Conservation (phyloP, 257 asterid species). For the Fraxinus americana region DNA sequence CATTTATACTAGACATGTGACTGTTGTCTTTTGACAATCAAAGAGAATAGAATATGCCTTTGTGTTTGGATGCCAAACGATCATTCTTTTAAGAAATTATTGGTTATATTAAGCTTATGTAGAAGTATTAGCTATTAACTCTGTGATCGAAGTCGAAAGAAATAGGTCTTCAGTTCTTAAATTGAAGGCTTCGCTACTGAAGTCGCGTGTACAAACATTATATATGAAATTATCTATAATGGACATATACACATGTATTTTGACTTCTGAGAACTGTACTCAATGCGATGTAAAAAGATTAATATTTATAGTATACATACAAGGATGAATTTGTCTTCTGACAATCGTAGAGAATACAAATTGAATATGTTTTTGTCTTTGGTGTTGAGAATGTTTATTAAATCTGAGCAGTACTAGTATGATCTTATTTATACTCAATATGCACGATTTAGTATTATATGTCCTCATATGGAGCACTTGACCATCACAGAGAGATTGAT, state of each 20-base stretch:
- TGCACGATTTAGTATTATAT: not conserved
- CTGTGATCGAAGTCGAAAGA: not conserved
- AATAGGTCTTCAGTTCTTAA: not conserved
- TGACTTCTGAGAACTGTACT: not conserved
- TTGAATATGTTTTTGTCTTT: not conserved
- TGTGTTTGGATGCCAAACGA: not conserved
- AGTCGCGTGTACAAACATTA: not conserved
- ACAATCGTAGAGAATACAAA: not conserved
- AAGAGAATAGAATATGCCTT: not conserved
- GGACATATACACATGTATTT: not conserved
- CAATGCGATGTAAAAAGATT: not conserved
- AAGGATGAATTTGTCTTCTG: not conserved
- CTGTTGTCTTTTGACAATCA: not conserved
- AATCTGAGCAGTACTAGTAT: not conserved
- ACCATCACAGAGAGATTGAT: conserved; percentile 46
- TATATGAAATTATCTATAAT: not conserved
- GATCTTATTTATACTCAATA: not conserved
- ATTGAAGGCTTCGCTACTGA: not conserved
- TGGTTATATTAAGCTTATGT: conserved; percentile 7
- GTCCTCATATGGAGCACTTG: not conserved
- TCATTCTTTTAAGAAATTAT: not conserved
- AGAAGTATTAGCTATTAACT: not conserved
- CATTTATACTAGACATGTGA: not conserved
- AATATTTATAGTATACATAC: not conserved
- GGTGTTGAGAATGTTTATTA: not conserved